phyloP scores from a whole-genome alignment of 208 protist genomes.

The Naegleria fowleri region DNA sequence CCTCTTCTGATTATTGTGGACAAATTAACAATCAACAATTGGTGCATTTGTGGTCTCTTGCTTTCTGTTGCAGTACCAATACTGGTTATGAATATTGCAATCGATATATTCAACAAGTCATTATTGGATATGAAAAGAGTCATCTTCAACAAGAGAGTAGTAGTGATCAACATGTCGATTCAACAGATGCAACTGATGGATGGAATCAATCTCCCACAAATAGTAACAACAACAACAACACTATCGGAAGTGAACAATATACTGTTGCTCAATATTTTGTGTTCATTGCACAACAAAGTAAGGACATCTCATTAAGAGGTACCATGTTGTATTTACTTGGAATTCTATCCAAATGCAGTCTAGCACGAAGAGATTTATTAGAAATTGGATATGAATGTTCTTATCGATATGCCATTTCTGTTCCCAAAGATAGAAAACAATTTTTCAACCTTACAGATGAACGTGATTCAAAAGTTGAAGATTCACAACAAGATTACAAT shows the following conservation, averaged over 20 bases:
- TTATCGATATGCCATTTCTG: background rate
- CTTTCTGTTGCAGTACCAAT: background rate
- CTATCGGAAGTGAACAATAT: background rate
- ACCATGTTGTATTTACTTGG: background rate
- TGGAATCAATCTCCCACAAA: background rate
- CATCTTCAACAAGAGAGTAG: background rate
- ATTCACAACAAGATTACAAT: background rate
- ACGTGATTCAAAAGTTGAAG: background rate
- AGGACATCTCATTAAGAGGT: background rate
- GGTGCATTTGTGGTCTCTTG: background rate
- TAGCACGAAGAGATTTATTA: conserved; percentile 10
- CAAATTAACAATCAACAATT: background rate
- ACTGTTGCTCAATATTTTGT: conserved; percentile 6
- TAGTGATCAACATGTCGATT: too few relatives aligned
- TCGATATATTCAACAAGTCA: background rate
- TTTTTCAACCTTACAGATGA: background rate
- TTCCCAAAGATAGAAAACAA: background rate
- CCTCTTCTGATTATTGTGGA: background rate
- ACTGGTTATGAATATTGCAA: conserved; percentile 6
- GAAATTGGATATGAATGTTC: conserved; percentile 2
- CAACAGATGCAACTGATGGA: background rate
- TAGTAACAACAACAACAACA: background rate
- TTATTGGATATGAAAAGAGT: background rate
- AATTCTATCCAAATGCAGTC: conserved; percentile 18
- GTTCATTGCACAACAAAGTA: background rate